Conservation (phyloP, 352 stramenopile species). For the Thalassiosira mediterranea region DNA sequence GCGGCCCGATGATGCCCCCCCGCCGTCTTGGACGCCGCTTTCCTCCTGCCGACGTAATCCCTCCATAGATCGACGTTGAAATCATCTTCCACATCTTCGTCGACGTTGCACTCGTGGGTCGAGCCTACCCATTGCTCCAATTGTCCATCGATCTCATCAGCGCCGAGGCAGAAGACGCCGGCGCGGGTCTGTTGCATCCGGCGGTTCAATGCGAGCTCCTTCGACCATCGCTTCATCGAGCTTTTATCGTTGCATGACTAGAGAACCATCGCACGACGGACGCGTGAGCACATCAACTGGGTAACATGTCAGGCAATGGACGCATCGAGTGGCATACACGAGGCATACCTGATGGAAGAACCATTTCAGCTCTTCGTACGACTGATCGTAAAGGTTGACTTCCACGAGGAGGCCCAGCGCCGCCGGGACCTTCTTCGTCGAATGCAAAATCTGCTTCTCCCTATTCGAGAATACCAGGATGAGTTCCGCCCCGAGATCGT, state of each 20-base stretch:
- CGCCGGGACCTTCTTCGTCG: constrained; percentile 32
- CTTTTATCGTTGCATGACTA: constrained; percentile 10
- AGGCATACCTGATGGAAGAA: constrained; percentile 55
- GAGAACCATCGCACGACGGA: too few relatives aligned
- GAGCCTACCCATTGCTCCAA: constrained; percentile 39
- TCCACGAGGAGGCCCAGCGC: constrained; percentile 68
- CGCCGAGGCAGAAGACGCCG: constrained; percentile 55
- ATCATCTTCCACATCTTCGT: constrained; percentile 66
- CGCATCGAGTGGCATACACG: too few relatives aligned
- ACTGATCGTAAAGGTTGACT: constrained; percentile 56
- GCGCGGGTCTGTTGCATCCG: constrained; percentile 55
- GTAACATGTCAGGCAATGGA: too few relatives aligned
- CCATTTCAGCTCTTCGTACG: constrained; percentile 67
- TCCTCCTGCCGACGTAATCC: constrained; percentile 35
- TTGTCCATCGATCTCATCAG: constrained; percentile 7
- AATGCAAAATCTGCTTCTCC: constrained; percentile 39
- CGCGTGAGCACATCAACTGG: too few relatives aligned
- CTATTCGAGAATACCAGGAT: constrained; percentile 62
- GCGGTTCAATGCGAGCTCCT: constrained; percentile 60
- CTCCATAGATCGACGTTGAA: constrained; percentile 53
- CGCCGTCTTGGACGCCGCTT: background rate
- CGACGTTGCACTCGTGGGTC: constrained; percentile 52
- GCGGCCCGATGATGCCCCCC: constrained; percentile 5
- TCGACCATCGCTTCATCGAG: constrained; percentile 58
- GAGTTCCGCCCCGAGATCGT: constrained; percentile 37